Base-by-base conservation (phyloP, 1,284 basidiomycete species). In the Tylopilus microsporus region DNA sequence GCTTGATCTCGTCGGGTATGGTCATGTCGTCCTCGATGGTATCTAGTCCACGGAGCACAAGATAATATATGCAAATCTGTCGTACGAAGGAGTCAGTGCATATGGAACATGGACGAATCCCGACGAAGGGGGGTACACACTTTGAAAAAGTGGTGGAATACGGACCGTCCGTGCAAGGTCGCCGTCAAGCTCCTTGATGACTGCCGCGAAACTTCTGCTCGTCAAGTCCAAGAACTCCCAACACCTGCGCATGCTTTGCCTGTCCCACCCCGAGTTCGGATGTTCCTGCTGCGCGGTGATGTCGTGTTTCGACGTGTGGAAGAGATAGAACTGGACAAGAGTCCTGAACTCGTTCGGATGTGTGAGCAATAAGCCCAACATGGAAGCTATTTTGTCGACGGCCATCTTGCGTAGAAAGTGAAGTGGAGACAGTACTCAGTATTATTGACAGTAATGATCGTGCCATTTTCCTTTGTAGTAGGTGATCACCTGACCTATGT, bases 21-120 rank as follows among this genome's bases (percentile, higher is more conserved):
- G 94, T 92, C 94, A 98, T 99, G 77, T 99, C 96, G 73, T 99
- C 96, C 74, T 99, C 96, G 61, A 99, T 84, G 13, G 97, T 99
- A 75, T 99, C 97, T 37, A 99, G 78, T 1, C 86, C 96, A 32
- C 96, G 86, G 8, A 99, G 82, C 6, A 96, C 90, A 54, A 99
- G 84, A 75, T 99, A 99, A 76, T 98, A 99, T 62, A 99, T 75
- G 73, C 92, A 94, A 63, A 98, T 86, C 93, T 95, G 66, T 19
- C 52, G 30, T 21, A 48, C 21, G 37, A 56, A 53, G 36, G 32
- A 2, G 45, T 58, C 12, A 57, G 52, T 21, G 3, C 87, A 53
- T 18, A 25, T 16, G 11, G 7, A 12, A 39, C n/a, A 36, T 21
- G 34, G 11, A 39, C 15, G 19, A 32, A 36, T 36, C 8, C 21